Evolutionary conservation across 1,284 basidiomycete genomes (phyloP), one percentile per base, ranked within the genome.

Genomic region (Trichosporon sp.): DNA sequence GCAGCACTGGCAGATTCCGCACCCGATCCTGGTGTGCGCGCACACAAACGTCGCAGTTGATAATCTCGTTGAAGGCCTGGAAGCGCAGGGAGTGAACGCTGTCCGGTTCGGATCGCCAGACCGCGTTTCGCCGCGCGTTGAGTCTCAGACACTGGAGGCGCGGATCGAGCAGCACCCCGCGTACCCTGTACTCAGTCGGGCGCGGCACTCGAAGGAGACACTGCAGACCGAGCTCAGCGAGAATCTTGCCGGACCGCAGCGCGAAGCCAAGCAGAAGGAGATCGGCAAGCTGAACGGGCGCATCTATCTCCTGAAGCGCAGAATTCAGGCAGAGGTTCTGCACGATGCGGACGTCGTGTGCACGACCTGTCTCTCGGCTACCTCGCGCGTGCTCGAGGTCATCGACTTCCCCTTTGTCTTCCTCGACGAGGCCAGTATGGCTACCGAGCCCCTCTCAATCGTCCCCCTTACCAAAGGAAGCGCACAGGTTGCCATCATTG

Each of bases 31-130:
- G 15, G 89, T 97, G 2, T 92, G 91, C 78, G 95, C 95, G 0
- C 95, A 93, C 78, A 98, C 95, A 44, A 96, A 98, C 74, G 92
- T 90, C 27, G 94, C 95, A 0, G 92, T 96, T n/a, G 94, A 98
- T 80, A 93, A 97, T 74, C 87, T 98, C 8, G 88, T 95, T 35
- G 89, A 91, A 75, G 90, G 91, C 0, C 86, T 70, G 76, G 81
- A 42, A 58, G 74, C 58, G 83, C 86, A 78, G 0, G 89, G 90
- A 0, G 81, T 96, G 64, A 89, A 89, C 66, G 90, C 93, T 0
- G 83, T 96, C 4, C 90, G 95, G 1, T 86, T 92, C 12, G 92
- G 92, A 2, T 88, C 86, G 42, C 85, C 85, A 1, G 87, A 87
- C n/a, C 87, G 87, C 63, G 87, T 91, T 32, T 87, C 88, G 38